Base-by-base conservation (phyloP, 257 asterid species). In the Solanum verrucosum region DNA sequence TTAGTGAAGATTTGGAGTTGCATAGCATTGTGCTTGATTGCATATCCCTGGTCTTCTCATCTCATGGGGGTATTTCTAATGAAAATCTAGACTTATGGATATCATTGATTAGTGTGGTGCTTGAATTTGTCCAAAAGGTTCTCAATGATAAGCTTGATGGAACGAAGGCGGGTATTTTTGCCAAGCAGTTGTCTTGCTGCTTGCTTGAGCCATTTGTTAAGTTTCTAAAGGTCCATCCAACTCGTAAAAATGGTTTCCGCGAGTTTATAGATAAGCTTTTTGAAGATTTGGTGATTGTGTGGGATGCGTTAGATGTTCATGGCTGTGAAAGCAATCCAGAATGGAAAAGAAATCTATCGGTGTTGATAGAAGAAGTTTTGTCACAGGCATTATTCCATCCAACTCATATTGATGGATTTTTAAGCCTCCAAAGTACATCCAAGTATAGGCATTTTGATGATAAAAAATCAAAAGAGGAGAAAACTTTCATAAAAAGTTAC, bases 351-450 rank as follows among this genome's bases (percentile, higher is more conserved):
- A 88, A 87, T 88, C 86, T 95, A 89, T 87, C 77, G 68, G 93
- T 92, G 87, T 87, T 93, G 90, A 91, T 91, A 59, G 93, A 92
- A 91, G 99, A 96, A 83, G 96, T 97, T 90, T 83, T 94, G 90
- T 93, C 93, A 78, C 98, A 96, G 89, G 99, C 97, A 35, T 86
- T 97, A 89, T 97, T 97, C 90, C 98, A 97, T 92, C 91, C 98
- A 67, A 89, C 91, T 90, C 98, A 95, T 90, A 91, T 95, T 87
- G 96, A 96, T 49, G 98, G 98, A 5, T 97, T 93, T 93, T 92
- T 97, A 75, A 79, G 90, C 90, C 88, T 93, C 90, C 95, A 93
- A 88, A 89, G 95, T 90, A 87, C 95, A 60, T 87, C 35, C 46
- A 93, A 90, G 89, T 96, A 93, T 89, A 92, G 73, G 92, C 89